Base-by-base conservation (phyloP, 208 protist genomes). In the Wallacemonas sp. region DNA sequence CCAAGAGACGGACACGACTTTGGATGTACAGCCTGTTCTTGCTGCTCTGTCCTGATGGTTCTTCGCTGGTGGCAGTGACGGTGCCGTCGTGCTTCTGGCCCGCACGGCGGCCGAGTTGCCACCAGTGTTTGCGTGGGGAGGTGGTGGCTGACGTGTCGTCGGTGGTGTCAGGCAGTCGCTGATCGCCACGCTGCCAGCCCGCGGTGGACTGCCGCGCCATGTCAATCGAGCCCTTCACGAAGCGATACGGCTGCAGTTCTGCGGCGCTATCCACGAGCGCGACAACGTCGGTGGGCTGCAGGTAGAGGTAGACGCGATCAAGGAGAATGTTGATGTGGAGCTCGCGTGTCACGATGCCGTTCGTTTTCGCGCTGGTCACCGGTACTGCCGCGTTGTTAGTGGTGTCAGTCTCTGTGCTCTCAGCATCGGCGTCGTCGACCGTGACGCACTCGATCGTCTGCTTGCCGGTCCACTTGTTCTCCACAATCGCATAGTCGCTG, bases 401-500 rank as follows among this genome's bases (percentile, higher is more conserved):
- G 49, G 49, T n/a, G 54, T 8, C 1, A 30, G 19, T 17, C n/a
- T 24, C 16, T 17, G 12, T 3, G 8, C 16, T 4, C 38, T 8
- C 30, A 39, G 39, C 17, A 14, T 1, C 49, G 24, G 26, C 30
- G 14, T 34, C 29, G 38, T 19, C 34, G 32, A 34, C 27, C 14
- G 26, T 19, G 5, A 52, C 43, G 17, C 29, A 24, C 1, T 34
- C 57, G 2, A n/a, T 19, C 19, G 30, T 39, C 33, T 4, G 43
- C 19, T 47, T 9, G 5, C 70, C 67, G 0, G 86, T 88, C 71
- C 77, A 87, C 26, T 63, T 68, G 60, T 91, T 93, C 34, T 83
- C 75, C 2, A 95, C 30, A 0, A 95, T 65, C 9, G 77, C 81
- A 55, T 87, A 83, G 46, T 95, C 86, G 70, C 81, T 82, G 1